A percentile compares a stretch with the other conserved stretches of the same genome.
Conservation (phyloP, 768 basidiomycete species). For the Trametes elegans region DNA sequence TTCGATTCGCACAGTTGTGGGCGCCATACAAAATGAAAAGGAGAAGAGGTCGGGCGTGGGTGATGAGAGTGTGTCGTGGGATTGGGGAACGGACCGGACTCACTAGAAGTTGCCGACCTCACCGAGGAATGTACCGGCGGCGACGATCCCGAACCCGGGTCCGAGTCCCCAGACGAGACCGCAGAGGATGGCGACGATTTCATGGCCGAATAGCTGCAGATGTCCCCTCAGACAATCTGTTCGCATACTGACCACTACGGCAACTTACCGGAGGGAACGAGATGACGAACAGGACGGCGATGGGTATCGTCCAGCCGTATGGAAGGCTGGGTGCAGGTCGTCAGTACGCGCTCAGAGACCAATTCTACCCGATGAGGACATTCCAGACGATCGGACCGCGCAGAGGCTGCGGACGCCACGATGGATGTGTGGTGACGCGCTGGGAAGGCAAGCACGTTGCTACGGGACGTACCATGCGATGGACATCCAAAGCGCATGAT, state of each 20-base stretch:
- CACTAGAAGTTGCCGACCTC: constrained; percentile 89
- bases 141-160: constrained; percentile 83
- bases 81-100: constrained; percentile 27
- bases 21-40: too few species aligned
- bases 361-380: background rate
- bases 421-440: too few species aligned
- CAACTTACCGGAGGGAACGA: constrained; percentile 38
- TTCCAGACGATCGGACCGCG: background rate
- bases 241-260: constrained; percentile 22
- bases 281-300: constrained; percentile 43
- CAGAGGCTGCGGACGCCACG: too few species aligned
- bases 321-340: too few species aligned
- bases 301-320: constrained; percentile 42
- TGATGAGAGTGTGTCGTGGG: background rate
- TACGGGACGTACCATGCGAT: too few species aligned
- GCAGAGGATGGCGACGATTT: constrained; percentile 85
- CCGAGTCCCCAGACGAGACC: constrained; percentile 91
- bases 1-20: too few species aligned
- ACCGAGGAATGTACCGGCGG: constrained; percentile 78
- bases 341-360: background rate
- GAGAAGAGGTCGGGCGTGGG: too few species aligned
- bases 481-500: too few species aligned
- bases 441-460: too few species aligned
- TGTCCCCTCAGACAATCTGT: too few species aligned
- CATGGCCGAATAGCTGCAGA: constrained; percentile 88